Percentiles rank a stretch among this genome's conserved stretches.
phyloP scores from a whole-genome alignment of 805 yeast genomes.

The Candida tibetensis region DNA sequence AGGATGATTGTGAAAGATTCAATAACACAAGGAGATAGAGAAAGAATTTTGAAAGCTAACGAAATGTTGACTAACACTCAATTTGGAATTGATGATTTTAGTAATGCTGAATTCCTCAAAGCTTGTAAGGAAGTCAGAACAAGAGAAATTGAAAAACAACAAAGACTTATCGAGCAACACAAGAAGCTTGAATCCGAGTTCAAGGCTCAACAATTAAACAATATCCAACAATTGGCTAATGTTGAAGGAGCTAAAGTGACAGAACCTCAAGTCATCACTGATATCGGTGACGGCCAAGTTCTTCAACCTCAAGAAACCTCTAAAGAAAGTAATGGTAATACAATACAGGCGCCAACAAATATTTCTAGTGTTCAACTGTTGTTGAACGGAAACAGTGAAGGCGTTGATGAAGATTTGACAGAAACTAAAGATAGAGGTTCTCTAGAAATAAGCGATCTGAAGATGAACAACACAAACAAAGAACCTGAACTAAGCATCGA shows the following conservation, averaged over 20 bases:
- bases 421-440: not conserved
- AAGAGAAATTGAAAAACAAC: constrained; percentile 60
- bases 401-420: not conserved
- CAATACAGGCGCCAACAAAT: not conserved
- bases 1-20: constrained; percentile 83
- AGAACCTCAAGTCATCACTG: not conserved
- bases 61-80: constrained; percentile 97
- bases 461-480: not conserved
- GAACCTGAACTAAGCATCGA: not conserved
- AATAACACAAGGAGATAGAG: constrained; percentile 73
- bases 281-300: not conserved
- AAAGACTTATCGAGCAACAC: constrained; percentile 39
- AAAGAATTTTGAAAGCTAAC: constrained; percentile 73
- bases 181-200: constrained; percentile 24
- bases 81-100: constrained; percentile 89
- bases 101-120: constrained; percentile 63
- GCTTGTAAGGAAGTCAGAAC: constrained; percentile 73
- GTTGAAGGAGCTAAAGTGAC: not conserved
- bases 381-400: not conserved
- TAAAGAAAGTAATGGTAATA: not conserved
- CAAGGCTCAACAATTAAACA: constrained; percentile 4
- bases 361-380: not conserved
- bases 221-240: not conserved
- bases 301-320: not conserved
- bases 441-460: too few relatives aligned